A percentile compares a stretch with the other conserved stretches of the same genome.
These are phyloP conservation scores for Aspergillus sp. DNA, from an alignment of 2,329 filamentous ascomycete species.

Conservation along the genomic window DNA sequence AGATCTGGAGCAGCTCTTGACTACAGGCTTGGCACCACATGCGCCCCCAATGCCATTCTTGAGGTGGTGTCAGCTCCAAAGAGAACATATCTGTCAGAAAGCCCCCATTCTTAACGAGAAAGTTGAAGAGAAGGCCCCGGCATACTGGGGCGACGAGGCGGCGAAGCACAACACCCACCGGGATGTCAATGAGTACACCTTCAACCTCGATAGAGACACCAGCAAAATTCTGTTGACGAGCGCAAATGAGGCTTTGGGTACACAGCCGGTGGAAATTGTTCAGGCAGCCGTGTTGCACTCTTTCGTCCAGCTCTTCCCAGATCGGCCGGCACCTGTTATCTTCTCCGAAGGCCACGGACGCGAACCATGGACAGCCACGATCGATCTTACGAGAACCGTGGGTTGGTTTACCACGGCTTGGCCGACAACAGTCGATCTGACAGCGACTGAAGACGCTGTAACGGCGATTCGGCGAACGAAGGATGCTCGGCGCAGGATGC, in stretches of 20 bases:
- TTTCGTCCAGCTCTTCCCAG: conserved; percentile 6
- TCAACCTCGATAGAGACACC: no score
- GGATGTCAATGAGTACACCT: no score
- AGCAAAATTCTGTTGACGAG: no score
- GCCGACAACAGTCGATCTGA: background rate
- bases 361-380: conserved; percentile 5
- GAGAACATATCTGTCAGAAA: no score
- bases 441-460: no score
- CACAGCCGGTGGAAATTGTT: conserved; percentile 9
- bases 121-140: no score
- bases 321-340: conserved; percentile 9
- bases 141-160: no score
- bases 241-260: background rate
- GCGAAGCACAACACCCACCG: no score
- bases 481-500: conserved; percentile 5
- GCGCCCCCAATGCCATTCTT: conserved; percentile 32
- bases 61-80: no score
- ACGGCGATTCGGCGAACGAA: background rate
- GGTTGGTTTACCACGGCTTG: conserved; percentile 12
- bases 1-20: conserved; percentile 9
- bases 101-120: no score
- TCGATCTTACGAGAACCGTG: conserved; percentile 11
- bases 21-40: conserved; percentile 43
- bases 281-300: conserved; percentile 7
- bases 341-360: conserved; percentile 17